A percentile compares a stretch with the other conserved stretches of the same genome.
Conservation (phyloP, 345 rosid species). For the Eucalyptus melliodora region DNA sequence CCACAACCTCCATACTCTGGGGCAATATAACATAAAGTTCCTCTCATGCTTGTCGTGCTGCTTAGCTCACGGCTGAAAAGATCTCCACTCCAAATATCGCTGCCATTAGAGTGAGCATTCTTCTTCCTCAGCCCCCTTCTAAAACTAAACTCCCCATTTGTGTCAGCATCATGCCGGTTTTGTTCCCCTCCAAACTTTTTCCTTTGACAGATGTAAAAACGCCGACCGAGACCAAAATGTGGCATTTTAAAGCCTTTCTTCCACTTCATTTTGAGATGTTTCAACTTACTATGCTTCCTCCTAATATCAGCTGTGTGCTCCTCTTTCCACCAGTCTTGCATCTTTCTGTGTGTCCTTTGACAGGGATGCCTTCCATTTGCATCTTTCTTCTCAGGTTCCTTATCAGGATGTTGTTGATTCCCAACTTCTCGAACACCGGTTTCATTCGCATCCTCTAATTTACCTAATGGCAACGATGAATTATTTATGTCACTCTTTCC, state of each 20-base stretch:
- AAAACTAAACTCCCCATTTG: slow-evolving; percentile 85
- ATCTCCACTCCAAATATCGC: slow-evolving; percentile 98
- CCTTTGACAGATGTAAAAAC: slow-evolving; percentile 26
- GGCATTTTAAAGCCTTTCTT: slow-evolving; percentile 48
- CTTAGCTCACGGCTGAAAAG: slow-evolving; percentile 87
- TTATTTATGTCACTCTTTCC: slow-evolving; percentile 26
- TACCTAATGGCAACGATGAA: slow-evolving; percentile 20
- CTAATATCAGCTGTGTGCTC: slow-evolving; percentile 66
- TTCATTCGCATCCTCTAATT: slow-evolving; percentile 28
- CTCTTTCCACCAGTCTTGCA: slow-evolving; percentile 99
- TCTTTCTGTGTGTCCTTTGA: slow-evolving; percentile 58
- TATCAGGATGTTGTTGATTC: slow-evolving; percentile 15
- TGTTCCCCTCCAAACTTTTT: slow-evolving; percentile 23
- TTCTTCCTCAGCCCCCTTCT: slow-evolving; percentile 72
- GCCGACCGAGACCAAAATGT: slow-evolving; percentile 33
- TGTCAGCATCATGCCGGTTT: slow-evolving; percentile 15
- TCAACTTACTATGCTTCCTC: slow-evolving; percentile 24
- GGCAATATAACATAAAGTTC: slow-evolving; percentile 91
- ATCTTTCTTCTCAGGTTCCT: slow-evolving; percentile 37
- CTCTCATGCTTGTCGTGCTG: slow-evolving; percentile 99
- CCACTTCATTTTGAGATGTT: slow-evolving; percentile 38
- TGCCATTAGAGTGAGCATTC: slow-evolving; percentile 36
- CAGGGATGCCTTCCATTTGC: slow-evolving; percentile 15
- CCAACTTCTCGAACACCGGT: slow-evolving; percentile 12
- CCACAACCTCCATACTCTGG: slow-evolving; percentile 91